Conservation (phyloP, 2,329 filamentous ascomycete genomes). For the Aspergillus phoenicis region DNA sequence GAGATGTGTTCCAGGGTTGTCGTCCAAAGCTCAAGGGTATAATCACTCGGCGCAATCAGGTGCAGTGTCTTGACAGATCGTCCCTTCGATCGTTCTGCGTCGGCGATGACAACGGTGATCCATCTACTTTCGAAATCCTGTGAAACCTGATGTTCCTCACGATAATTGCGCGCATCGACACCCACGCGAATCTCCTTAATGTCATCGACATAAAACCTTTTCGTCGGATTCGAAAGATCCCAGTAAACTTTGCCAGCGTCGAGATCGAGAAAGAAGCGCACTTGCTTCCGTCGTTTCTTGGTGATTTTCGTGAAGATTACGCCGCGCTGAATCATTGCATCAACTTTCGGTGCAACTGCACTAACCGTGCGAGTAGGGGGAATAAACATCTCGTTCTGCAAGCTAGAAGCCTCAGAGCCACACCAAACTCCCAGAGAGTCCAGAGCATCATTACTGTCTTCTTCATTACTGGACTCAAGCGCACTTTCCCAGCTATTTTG, state of each 20-base stretch:
- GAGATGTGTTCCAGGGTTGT: conserved; percentile 81
- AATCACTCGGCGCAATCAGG: conserved; percentile 74
- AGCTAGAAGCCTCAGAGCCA: conserved; percentile 43
- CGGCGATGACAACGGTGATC: conserved; percentile 87
- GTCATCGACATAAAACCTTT: conserved; percentile 91
- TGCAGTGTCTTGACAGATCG: conserved; percentile 76
- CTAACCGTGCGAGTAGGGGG: conserved; percentile 38
- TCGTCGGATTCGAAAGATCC: conserved; percentile 76
- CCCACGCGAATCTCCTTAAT: conserved; percentile 87
- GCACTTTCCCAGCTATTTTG: conserved; percentile 55
- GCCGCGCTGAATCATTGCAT: conserved; percentile 74
- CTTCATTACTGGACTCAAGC: conserved; percentile 43
- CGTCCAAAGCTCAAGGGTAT: conserved; percentile 77
- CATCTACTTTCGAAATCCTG: conserved; percentile 70
- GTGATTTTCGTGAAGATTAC: conserved; percentile 80
- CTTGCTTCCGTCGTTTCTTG: conserved; percentile 73
- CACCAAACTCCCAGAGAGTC: conserved; percentile 47
- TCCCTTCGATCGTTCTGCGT: conserved; percentile 75
- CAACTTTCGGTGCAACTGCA: conserved; percentile 68
- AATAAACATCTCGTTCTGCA: conserved; percentile 41
- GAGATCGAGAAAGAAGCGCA: conserved; percentile 77
- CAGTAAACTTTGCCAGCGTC: conserved; percentile 85
- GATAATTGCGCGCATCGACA: conserved; percentile 82
- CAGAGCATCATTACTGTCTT: conserved; percentile 49
- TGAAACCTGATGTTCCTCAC: conserved; percentile 75